Base-by-base conservation (phyloP, 2,329 filamentous ascomycete genomes). In the Fusarium abutilonis region DNA sequence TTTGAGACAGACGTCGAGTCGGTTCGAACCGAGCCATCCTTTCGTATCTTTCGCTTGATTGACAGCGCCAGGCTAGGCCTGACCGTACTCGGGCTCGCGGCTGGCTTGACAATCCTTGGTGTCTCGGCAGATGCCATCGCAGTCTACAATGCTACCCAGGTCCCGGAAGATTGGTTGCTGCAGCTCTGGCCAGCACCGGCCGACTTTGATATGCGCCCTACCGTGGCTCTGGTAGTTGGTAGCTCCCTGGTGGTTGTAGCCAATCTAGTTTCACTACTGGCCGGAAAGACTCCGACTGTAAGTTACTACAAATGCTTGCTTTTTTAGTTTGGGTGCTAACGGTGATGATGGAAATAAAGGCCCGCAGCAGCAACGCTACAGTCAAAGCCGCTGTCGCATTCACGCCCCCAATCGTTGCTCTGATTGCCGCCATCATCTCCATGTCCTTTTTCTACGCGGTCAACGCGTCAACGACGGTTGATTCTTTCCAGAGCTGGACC, bases 401-500 rank as follows among this genome's bases (percentile, higher is more conserved):
- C 23, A 60, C 62, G 2, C 69, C 71, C 6, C 73, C 76, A 4
- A 52, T 66, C 14, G 35, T 72, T n/a, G 70, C 67, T 17, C 68
- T 79, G 48, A 59, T 75, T 43, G 72, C 72, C 11, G 79, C 82
- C 35, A 70, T 87, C 45, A 75, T 86, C 52, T 80, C 81, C 60
- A 82, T 86, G 69, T 75, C 79, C 47, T 80, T 88, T 72, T 86
- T 84, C 72, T 88, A 86, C 68, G 78, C 77, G 51, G 78, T 84
- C 72, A 83, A 86, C 64, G 72, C 79, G 15, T 87, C 85, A 4
- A 74, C 73, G 13, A 78, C 76, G 9, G 75, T 76, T 56, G 83
- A 86, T 69, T 85, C 83, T 7, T 73, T 88, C 10, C 78, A 87
- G 69, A 86, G 83, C 73, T 89, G 86, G 86, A 83, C 80, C 36